Base-by-base conservation (phyloP, 2,329 filamentous ascomycete genomes). In the Xylaria sp. region DNA sequence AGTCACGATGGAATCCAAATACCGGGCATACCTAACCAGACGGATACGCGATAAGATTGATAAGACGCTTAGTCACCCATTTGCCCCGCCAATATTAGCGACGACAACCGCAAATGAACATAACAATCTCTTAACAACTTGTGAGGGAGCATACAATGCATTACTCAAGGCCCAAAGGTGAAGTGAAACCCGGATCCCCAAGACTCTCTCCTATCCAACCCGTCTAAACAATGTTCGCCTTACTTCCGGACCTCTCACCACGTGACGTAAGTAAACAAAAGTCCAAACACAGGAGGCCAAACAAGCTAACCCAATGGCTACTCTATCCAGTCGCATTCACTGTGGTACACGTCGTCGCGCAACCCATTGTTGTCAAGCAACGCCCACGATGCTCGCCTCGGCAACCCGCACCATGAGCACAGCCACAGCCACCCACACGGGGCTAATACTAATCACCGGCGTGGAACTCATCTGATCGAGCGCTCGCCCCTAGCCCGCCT, bases 281-380 rank as follows among this genome's bases (percentile, higher is more conserved):
- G 44, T 27, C 57, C 35, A 59, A 44, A 32, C 60, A 54, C 53
- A 54, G 50, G 53, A 40, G 44, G 29, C 9, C 9, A 63, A 37
- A 35, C 8, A 58, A 58, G 50, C 58, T 65, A n/a, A 69, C 54
- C 27, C n/a, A 13, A 40, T 51, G 12, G 10, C 35, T 42, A 16
- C 29, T n/a, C 63, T 42, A 18, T 27, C 44, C 74, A 93, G 91
- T 90, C 90, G 42, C 90, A 93, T 79, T 87, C 88, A 61, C 85
- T 93, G 68, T 93, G 91, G 91, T 93, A 93, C 79, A 88, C 87
- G 40, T 89, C 90, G 13, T 86, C 90, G 5, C 86, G 88, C 60
- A 84, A 82, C 76, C 86, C 85, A 21, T 76, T 78, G 60, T 72
- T 77, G 32, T 70, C 75, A 10, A 75, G 77, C 68, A 77, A 80